phyloP scores from a whole-genome alignment of 2,329 filamentous ascomycete species.

The Raffaelea albimanens region DNA sequence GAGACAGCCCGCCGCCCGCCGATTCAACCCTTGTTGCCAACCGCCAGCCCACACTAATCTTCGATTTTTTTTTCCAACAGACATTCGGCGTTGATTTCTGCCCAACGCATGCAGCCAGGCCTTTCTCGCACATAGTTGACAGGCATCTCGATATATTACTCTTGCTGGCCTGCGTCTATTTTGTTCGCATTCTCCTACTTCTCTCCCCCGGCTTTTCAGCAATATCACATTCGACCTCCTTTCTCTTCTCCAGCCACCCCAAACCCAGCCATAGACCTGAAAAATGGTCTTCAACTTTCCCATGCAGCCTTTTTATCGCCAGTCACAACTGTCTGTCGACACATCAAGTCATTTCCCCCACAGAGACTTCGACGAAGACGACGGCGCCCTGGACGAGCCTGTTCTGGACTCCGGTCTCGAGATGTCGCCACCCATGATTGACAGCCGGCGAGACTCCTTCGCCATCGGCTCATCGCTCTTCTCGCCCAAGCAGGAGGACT shows the following conservation, averaged over 20 bases:
- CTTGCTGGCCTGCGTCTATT: no score
- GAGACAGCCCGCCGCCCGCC: slow-evolving; percentile 1
- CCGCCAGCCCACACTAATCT: slow-evolving; percentile 11
- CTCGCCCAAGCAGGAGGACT: slow-evolving; percentile 56
- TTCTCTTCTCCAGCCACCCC: slow-evolving; percentile 1
- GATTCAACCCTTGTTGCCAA: slow-evolving; percentile 12
- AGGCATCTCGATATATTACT: background rate
- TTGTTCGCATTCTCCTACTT: background rate
- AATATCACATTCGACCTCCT: background rate
- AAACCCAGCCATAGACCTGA: background rate
- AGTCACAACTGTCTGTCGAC: slow-evolving; percentile 41
- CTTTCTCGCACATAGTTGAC: background rate
- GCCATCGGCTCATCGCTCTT: slow-evolving; percentile 48
- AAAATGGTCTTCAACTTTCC: slow-evolving; percentile 42
- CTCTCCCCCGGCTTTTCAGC: no score
- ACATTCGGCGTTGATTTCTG: slow-evolving; percentile 6
- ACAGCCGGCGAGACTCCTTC: slow-evolving; percentile 56
- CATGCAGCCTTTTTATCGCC: slow-evolving; percentile 43
- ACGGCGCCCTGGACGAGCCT: slow-evolving; percentile 50
- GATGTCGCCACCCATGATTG: slow-evolving; percentile 53
- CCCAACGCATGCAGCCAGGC: slow-evolving; percentile 7
- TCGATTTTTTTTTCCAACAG: slow-evolving; percentile 10
- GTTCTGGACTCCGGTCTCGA: slow-evolving; percentile 54
- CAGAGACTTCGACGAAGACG: slow-evolving; percentile 51
- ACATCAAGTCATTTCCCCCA: slow-evolving; percentile 32